Conservation (phyloP, 2,329 filamentous ascomycete genomes). For the Neonectria hederae region DNA sequence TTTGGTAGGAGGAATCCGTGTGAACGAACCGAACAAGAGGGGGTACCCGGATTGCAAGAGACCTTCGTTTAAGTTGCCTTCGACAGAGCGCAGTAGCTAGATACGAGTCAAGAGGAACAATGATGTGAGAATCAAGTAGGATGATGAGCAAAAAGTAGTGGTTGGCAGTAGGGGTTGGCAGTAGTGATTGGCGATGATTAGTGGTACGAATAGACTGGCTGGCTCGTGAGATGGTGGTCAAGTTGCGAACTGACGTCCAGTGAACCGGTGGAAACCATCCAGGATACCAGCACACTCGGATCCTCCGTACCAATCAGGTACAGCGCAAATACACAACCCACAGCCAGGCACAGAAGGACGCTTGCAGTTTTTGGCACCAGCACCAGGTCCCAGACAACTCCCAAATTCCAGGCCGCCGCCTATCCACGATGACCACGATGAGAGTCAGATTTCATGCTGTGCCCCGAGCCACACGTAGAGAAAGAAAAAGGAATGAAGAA, state of each 20-base stretch:
- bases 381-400: constrained; percentile 11
- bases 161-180: constrained; percentile 4
- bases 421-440: constrained; percentile 15
- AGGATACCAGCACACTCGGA: neutral
- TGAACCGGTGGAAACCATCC: neutral
- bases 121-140: constrained; percentile 18
- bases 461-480: constrained; percentile 5
- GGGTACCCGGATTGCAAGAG: neutral
- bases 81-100: constrained; percentile 8
- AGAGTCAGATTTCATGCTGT: constrained; percentile 13
- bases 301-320: neutral
- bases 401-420: neutral
- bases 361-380: constrained; percentile 7
- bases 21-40: neutral
- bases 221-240: neutral
- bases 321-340: neutral
- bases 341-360: constrained; percentile 7
- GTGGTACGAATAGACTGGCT: neutral
- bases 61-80: constrained; percentile 23
- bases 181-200: constrained; percentile 2
- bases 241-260: neutral
- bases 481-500: neutral
- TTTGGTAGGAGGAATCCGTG: neutral
- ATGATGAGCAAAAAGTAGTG: constrained; percentile 14
- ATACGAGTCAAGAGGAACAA: neutral